These are phyloP conservation scores for Detonula confervacea DNA, from an alignment of 352 stramenopile genomes.

Conservation along the genomic window DNA sequence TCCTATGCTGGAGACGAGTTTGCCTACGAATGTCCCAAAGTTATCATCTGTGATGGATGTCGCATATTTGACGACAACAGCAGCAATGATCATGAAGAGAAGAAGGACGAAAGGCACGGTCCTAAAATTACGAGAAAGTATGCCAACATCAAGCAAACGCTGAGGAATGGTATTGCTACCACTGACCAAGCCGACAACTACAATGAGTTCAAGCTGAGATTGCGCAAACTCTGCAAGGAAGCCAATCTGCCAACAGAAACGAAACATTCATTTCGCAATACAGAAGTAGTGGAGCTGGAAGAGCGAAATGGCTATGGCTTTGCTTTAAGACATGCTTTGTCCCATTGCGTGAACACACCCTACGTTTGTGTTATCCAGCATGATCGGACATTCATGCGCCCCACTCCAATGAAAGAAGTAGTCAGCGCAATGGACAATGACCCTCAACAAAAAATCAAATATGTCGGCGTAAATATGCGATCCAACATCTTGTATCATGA, in stretches of 20 bases:
- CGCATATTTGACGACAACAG: slow-evolving; percentile 51
- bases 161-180: slow-evolving; percentile 82
- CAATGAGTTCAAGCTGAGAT: slow-evolving; percentile 65
- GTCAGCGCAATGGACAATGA: slow-evolving; percentile 70
- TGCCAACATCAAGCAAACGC: slow-evolving; percentile 77
- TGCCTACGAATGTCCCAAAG: slow-evolving; percentile 76
- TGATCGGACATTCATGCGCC: slow-evolving; percentile 85
- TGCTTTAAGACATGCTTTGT: slow-evolving; percentile 75
- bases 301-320: slow-evolving; percentile 82
- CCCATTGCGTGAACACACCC: slow-evolving; percentile 66
- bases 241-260: slow-evolving; percentile 17
- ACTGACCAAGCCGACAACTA: slow-evolving; percentile 76
- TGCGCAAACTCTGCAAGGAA: slow-evolving; percentile 61
- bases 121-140: slow-evolving; percentile 70
- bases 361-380: slow-evolving; percentile 87
- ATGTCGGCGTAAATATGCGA: slow-evolving; percentile 79
- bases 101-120: slow-evolving; percentile 22
- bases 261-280: slow-evolving; percentile 64
- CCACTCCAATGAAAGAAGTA: slow-evolving; percentile 66
- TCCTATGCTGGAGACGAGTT: slow-evolving; percentile 70
- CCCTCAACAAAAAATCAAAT: slow-evolving; percentile 61
- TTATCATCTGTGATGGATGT: slow-evolving; percentile 83
- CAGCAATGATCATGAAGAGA: slow-evolving; percentile 12
- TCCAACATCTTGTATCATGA: slow-evolving; percentile 82
- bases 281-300: slow-evolving; percentile 71